Percentiles rank a stretch among this genome's conserved stretches.
Evolutionary conservation across 257 asterid species (phyloP).

Genomic region (Knoxia roxburghii): DNA sequence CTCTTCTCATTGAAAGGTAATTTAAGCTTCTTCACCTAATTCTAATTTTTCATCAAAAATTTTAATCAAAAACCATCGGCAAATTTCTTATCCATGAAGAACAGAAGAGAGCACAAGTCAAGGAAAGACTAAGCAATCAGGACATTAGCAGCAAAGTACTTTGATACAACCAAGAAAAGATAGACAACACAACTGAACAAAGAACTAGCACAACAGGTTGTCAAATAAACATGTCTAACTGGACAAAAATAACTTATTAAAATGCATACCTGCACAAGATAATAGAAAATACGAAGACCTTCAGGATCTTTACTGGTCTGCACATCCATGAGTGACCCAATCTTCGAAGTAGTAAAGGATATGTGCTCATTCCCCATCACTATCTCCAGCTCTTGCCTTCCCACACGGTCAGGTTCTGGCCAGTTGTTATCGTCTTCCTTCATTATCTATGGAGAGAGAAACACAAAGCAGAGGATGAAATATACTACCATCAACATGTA

Average conservation of each 20-base stretch:
- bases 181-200: neutral
- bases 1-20: neutral
- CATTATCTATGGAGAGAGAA: constrained; percentile 54
- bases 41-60: too few species aligned
- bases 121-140: neutral
- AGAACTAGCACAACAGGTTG: neutral
- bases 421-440: constrained; percentile 96
- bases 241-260: neutral
- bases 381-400: constrained; percentile 98
- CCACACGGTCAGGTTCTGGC: constrained; percentile 99
- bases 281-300: constrained; percentile 84
- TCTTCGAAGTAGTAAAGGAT: constrained; percentile 95
- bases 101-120: neutral
- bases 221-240: neutral
- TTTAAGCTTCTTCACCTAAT: neutral
- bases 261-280: constrained; percentile 83
- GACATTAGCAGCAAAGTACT: neutral
- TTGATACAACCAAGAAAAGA: neutral
- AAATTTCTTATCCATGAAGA: neutral
- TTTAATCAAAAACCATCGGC: neutral
- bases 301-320: constrained; percentile 95
- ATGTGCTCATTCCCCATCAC: constrained; percentile 99
- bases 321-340: constrained; percentile 96
- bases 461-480: neutral
- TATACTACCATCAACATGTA: neutral